phyloP scores from a whole-genome alignment of 768 basidiomycete genomes.

The Tremella mesenterica region DNA sequence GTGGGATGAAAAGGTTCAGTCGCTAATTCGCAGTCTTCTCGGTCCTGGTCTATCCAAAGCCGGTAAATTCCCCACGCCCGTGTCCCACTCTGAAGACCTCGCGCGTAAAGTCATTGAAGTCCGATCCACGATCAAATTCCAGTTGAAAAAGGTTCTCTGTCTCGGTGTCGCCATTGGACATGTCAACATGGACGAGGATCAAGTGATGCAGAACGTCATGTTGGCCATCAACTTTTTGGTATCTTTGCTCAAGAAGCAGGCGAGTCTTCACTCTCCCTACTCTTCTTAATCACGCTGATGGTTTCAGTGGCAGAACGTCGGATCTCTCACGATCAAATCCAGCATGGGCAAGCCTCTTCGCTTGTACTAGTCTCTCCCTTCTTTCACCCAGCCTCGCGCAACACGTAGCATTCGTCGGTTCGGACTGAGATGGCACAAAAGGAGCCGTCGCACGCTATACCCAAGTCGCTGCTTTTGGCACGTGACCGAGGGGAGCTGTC shows the following conservation, averaged over 20 bases:
- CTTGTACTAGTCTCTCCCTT: slow-evolving; percentile 58
- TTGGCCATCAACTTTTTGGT: slow-evolving; percentile 99
- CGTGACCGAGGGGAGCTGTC: slow-evolving; percentile 43
- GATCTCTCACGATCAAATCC: slow-evolving; percentile 95
- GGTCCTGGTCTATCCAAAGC: slow-evolving; percentile 99
- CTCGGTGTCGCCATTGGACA: slow-evolving; percentile 98
- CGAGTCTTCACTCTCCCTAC: slow-evolving; percentile 8
- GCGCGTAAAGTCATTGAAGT: slow-evolving; percentile 85
- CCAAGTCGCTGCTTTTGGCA: slow-evolving; percentile 51
- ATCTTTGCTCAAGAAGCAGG: slow-evolving; percentile 86
- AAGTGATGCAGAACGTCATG: slow-evolving; percentile 96
- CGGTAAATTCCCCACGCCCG: slow-evolving; percentile 97
- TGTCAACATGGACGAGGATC: slow-evolving; percentile 94
- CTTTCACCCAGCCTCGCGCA: not conserved
- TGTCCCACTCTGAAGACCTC: slow-evolving; percentile 85
- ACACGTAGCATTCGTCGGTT: not conserved
- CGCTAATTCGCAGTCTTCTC: slow-evolving; percentile 57
- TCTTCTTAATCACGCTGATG: not conserved
- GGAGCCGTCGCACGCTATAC: slow-evolving; percentile 98
- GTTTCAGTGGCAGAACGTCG: slow-evolving; percentile 79
- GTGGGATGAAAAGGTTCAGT: not conserved
- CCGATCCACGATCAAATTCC: slow-evolving; percentile 99
- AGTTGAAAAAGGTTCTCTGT: slow-evolving; percentile 93
- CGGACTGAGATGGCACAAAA: slow-evolving; percentile 60
- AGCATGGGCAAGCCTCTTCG: slow-evolving; percentile 99